These are phyloP conservation scores for Trypanosoma brucei DNA, from an alignment of 208 protist genomes.

Conservation along the genomic window DNA sequence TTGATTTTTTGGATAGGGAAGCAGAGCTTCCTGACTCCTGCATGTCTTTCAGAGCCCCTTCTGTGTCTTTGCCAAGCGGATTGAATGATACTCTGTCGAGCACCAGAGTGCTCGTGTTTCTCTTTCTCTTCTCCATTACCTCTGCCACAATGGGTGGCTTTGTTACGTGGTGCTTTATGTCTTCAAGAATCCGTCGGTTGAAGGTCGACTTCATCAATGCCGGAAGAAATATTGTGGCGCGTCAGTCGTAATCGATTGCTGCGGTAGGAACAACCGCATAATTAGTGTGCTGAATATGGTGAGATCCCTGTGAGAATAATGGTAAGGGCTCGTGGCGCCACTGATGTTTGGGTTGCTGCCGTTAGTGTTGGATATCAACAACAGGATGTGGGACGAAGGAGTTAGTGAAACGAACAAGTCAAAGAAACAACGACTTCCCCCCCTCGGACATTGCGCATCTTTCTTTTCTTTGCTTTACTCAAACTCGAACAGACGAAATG, in stretches of 20 bases:
- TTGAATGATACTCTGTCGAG: not conserved
- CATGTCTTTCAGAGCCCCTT: not conserved
- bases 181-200: slow-evolving; percentile 23
- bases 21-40: slow-evolving; percentile 16
- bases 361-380: too few relatives aligned
- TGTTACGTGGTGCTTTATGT: slow-evolving; percentile 29
- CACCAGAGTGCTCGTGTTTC: slow-evolving; percentile 15
- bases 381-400: too few relatives aligned
- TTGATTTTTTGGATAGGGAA: slow-evolving; percentile 13
- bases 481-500: too few relatives aligned
- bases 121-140: slow-evolving; percentile 24
- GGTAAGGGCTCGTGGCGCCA: too few relatives aligned
- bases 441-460: too few relatives aligned
- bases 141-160: slow-evolving; percentile 20
- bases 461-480: too few relatives aligned
- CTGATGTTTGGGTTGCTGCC: too few relatives aligned
- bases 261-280: too few relatives aligned
- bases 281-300: too few relatives aligned
- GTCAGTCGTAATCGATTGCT: not conserved
- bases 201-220: slow-evolving; percentile 14
- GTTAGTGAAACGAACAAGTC: too few relatives aligned
- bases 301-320: too few relatives aligned
- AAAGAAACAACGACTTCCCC: too few relatives aligned
- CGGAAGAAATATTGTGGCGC: not conserved
- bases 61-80: slow-evolving; percentile 14